These are phyloP conservation scores for Megacollybia platyphylla DNA, from an alignment of 1,284 basidiomycete species.

Conservation along the genomic window DNA sequence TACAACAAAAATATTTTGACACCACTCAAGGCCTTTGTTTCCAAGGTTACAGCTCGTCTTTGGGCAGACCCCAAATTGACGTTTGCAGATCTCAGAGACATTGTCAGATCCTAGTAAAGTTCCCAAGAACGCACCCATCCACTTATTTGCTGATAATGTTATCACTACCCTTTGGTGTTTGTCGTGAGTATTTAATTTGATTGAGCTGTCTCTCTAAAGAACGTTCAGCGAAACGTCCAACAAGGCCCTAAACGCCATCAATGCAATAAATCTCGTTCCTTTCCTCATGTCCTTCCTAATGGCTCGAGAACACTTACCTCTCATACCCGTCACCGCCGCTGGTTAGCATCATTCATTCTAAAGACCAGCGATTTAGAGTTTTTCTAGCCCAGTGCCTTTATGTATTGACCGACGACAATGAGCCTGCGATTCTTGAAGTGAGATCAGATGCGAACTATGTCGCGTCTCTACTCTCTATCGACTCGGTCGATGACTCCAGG, in stretches of 20 bases:
- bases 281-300: constrained; percentile 79
- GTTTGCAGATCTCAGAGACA: constrained; percentile 56
- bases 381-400: constrained; percentile 76
- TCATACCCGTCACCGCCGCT: constrained; percentile 64
- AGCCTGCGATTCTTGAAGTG: constrained; percentile 49
- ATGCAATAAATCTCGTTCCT: constrained; percentile 61
- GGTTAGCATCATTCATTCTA: constrained; percentile 28
- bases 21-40: constrained; percentile 60
- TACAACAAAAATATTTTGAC: constrained; percentile 87
- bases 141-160: constrained; percentile 82
- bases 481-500: constrained; percentile 21
- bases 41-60: constrained; percentile 39
- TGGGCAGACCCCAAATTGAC: not conserved
- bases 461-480: constrained; percentile 62
- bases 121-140: constrained; percentile 51
- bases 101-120: constrained; percentile 58
- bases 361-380: constrained; percentile 2
- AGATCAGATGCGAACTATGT: constrained; percentile 50
- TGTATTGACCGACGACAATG: constrained; percentile 82
- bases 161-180: constrained; percentile 89
- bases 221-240: constrained; percentile 75
- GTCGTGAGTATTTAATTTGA: constrained; percentile 45
- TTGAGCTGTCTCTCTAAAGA: constrained; percentile 5
- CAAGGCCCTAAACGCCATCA: constrained; percentile 81
- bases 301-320: constrained; percentile 51